phyloP scores from a whole-genome alignment of 345 rosid species.

The Lepidium didymum region DNA sequence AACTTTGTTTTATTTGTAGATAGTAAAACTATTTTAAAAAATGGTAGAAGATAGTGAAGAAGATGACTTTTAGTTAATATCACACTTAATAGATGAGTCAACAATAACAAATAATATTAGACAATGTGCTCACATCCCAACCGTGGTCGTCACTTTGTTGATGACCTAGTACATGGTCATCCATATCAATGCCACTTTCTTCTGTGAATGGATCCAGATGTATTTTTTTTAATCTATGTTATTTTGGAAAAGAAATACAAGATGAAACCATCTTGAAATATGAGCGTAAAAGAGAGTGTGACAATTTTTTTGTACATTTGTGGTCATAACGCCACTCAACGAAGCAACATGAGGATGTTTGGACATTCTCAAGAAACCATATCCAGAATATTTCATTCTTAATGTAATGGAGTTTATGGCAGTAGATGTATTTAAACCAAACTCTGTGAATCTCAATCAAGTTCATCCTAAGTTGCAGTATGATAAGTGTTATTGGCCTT shows the following conservation, averaged over 20 bases:
- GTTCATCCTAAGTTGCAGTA: no score
- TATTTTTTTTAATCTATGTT: neutral
- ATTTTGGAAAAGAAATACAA: neutral
- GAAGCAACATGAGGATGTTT: neutral
- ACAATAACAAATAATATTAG: no score
- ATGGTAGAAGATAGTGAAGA: no score
- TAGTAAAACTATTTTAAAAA: no score
- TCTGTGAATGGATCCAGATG: neutral
- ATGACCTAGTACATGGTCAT: neutral
- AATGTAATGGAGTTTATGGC: neutral
- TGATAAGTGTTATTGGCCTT: no score
- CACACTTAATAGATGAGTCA: no score
- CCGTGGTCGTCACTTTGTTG: neutral
- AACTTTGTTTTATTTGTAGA: no score
- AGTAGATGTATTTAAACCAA: neutral
- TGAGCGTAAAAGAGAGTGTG: neutral
- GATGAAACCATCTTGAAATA: neutral
- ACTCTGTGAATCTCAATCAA: neutral
- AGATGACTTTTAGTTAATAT: no score
- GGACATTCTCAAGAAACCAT: neutral
- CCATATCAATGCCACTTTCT: neutral
- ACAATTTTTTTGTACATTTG: neutral
- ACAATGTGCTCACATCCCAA: neutral
- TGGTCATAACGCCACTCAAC: neutral
- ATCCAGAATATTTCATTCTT: neutral